Evolutionary conservation across 805 yeast species (phyloP).

Genomic region (Lipomyces japonicus): DNA sequence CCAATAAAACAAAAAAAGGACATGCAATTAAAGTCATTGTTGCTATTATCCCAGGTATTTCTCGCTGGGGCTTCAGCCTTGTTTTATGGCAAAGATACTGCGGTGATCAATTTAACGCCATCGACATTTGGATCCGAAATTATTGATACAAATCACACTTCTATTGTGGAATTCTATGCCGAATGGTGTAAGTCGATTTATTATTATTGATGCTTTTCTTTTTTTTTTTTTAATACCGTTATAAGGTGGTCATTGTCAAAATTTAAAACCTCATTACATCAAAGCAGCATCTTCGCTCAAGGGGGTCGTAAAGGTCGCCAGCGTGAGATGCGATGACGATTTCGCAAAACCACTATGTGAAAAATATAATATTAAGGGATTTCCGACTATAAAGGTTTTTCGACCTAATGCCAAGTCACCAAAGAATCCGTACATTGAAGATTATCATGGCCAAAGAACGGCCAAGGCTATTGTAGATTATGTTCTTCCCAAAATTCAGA

Average conservation of each 20-base stretch:
- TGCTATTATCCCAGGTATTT: background rate
- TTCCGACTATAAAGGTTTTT: conserved; percentile 78
- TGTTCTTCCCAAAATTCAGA: conserved; percentile 37
- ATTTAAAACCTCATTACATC: conserved; percentile 58
- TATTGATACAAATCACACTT: conserved; percentile 65
- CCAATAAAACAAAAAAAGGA: background rate
- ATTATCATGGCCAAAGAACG: conserved; percentile 42
- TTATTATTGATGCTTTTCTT: background rate
- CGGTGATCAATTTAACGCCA: conserved; percentile 56
- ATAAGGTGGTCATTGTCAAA: conserved; percentile 76
- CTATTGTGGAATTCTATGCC: conserved; percentile 88
- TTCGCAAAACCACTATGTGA: conserved; percentile 67
- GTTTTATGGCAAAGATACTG: conserved; percentile 42
- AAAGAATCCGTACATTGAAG: conserved; percentile 32
- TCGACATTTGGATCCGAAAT: conserved; percentile 62
- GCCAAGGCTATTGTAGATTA: conserved; percentile 53
- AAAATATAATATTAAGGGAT: conserved; percentile 63
- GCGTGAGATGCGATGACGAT: conserved; percentile 79
- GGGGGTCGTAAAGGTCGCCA: conserved; percentile 53
- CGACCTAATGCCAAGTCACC: conserved; percentile 58
- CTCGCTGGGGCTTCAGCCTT: conserved; percentile 1
- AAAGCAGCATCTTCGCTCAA: conserved; percentile 61
- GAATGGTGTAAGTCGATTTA: conserved; percentile 59
- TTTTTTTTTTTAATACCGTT: background rate
- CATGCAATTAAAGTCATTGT: background rate